Evolutionary conservation across 2,329 filamentous ascomycete species (phyloP).

Genomic region (Colletotrichum limetticola): DNA sequence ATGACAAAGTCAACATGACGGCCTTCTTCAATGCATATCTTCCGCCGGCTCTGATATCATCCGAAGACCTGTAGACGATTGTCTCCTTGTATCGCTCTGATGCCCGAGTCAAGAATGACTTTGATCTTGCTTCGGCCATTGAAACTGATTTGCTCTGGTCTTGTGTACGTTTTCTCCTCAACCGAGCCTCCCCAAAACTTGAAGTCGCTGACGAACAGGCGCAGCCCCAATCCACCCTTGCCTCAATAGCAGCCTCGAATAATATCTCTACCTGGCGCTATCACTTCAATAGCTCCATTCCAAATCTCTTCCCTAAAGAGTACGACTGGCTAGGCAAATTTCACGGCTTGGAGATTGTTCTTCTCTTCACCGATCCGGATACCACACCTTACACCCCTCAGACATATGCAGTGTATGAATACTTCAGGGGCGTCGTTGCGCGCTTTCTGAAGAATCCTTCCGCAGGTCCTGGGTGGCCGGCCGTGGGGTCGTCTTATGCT

Average conservation of each 20-base stretch:
- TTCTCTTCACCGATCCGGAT: slow-evolving; percentile 39
- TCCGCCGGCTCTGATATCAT: not conserved
- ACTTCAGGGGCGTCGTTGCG: slow-evolving; percentile 39
- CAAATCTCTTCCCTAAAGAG: slow-evolving; percentile 35
- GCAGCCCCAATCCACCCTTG: slow-evolving; percentile 40
- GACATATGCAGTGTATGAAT: slow-evolving; percentile 39
- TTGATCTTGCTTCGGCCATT: slow-evolving; percentile 41
- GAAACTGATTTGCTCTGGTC: slow-evolving; percentile 42
- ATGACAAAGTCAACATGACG: slow-evolving; percentile 36
- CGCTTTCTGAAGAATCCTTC: slow-evolving; percentile 39
- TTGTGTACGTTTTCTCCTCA: slow-evolving; percentile 38
- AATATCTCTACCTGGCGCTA: slow-evolving; percentile 41
- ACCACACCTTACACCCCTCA: slow-evolving; percentile 35
- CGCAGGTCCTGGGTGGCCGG: slow-evolving; percentile 40
- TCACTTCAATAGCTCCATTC: slow-evolving; percentile 41
- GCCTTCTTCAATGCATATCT: slow-evolving; percentile 37
- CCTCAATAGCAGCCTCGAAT: slow-evolving; percentile 36
- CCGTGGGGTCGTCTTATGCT: slow-evolving; percentile 37
- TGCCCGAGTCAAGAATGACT: slow-evolving; percentile 32
- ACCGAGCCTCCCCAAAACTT: not conserved
- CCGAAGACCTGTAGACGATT: slow-evolving; percentile 24
- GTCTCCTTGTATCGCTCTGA: slow-evolving; percentile 36
- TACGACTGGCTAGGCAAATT: slow-evolving; percentile 41
- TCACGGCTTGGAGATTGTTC: slow-evolving; percentile 39
- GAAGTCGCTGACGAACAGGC: slow-evolving; percentile 13